Evolutionary conservation across 2,329 filamentous ascomycete species (phyloP), one percentile per base, ranked within the genome.

Genomic region (Beauveria sp.): DNA sequence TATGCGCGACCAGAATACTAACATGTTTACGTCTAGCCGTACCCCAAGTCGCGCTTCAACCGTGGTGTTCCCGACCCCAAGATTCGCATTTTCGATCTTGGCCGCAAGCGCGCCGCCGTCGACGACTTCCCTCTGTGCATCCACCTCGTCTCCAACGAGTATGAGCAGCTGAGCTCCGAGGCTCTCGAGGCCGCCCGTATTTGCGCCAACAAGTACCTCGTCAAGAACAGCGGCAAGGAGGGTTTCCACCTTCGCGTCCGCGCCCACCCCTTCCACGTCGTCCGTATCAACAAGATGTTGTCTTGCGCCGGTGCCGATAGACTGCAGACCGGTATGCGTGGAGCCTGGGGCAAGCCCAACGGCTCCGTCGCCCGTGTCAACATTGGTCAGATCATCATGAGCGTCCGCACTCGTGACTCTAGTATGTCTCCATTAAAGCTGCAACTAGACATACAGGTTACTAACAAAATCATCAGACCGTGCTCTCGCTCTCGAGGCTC

Each of bases 271-370:
- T 99, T 91, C 91, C 94, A 99, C 86, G 94, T 99, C 82, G 90
- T 99, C 86, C 94, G 94, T 83, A 99, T 99, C 92, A 99, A 99
- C 92, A 99, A 99, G 90, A 99, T 99, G 94, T 93, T 99, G 91
- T 97, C 94, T 77, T 99, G 94, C 81, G 94, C 94, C 76, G 94
- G 94, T 87, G 94, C 94, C 88, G 94, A 99, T 97, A 92, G 94
- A 89, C 86, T 99, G 81, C 94, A 99, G 84, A 99, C 94, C 72
- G 94, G 94, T 86, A 99, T 99, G 94, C 93, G 94, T 89, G 94
- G 94, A 88, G 94, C 94, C 73, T 99, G 92, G 88, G 94, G 94
- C 77, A 99, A 99, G 89, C 94, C 94, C 80, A 96, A 97, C 86
- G 94, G 94, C 78, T 89, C 86, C 75, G 94, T 99, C 76, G 94